phyloP scores from a whole-genome alignment of 306 rosid species.

The Pyrus communis region DNA sequence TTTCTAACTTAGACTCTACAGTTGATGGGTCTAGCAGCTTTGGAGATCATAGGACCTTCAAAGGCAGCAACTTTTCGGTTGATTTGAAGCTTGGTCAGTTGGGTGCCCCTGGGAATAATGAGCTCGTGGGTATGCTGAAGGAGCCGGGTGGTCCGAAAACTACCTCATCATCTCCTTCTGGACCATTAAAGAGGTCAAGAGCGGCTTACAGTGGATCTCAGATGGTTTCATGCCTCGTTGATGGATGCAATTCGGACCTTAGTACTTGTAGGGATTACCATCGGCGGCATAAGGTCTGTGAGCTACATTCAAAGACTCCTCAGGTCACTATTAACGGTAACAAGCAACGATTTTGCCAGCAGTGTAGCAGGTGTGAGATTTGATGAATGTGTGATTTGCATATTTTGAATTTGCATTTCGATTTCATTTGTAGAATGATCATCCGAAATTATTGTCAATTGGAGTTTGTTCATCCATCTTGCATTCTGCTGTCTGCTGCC shows the following conservation, averaged over 20 bases:
- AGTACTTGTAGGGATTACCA: conserved; percentile 82
- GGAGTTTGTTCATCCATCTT: background rate
- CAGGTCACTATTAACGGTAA: conserved; percentile 75
- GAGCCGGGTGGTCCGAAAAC: conserved; percentile 41
- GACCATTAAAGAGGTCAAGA: conserved; percentile 73
- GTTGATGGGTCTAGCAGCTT: conserved; percentile 48
- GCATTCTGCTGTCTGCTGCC: background rate
- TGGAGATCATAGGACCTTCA: conserved; percentile 33
- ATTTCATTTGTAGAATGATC: background rate
- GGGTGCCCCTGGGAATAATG: conserved; percentile 33
- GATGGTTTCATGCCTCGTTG: conserved; percentile 73
- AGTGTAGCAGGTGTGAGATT: conserved; percentile 82
- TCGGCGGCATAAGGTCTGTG: conserved; percentile 96
- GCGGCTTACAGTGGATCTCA: conserved; percentile 50
- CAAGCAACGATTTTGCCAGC: conserved; percentile 94
- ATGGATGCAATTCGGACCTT: conserved; percentile 82
- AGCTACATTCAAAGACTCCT: conserved; percentile 82
- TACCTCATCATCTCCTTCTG: conserved; percentile 41
- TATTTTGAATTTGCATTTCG: background rate
- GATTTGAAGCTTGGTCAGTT: conserved; percentile 92
- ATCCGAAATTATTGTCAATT: background rate
- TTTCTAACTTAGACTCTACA: conserved; percentile 39
- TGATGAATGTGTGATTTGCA: background rate
- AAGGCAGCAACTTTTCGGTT: conserved; percentile 59
- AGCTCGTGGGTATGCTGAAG: conserved; percentile 32